phyloP scores from a whole-genome alignment of 805 yeast species.

The Ogataea paradorogensis region DNA sequence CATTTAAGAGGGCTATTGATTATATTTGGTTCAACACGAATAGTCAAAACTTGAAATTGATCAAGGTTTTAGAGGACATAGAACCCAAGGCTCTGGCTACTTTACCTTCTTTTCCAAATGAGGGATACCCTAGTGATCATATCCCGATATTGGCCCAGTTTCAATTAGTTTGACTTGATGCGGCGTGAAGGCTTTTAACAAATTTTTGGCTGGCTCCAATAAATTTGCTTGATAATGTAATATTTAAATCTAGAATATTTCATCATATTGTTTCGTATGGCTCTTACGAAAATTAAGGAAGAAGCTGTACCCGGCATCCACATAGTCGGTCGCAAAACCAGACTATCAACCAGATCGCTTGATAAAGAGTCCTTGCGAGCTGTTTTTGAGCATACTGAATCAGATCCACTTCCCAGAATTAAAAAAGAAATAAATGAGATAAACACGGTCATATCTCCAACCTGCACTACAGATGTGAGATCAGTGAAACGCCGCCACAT shows the following conservation, averaged over 20 bases:
- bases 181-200: background rate
- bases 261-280: background rate
- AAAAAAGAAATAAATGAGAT: slow-evolving; percentile 1
- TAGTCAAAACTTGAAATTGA: slow-evolving; percentile 35
- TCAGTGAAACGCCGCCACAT: background rate
- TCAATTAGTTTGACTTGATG: slow-evolving; percentile 1
- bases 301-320: background rate
- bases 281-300: background rate
- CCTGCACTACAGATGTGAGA: background rate
- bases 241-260: background rate
- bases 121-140: slow-evolving; percentile 55
- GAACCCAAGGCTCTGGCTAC: slow-evolving; percentile 34
- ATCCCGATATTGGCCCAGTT: slow-evolving; percentile 30
- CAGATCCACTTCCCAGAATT: background rate
- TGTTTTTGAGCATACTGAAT: background rate
- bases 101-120: slow-evolving; percentile 47
- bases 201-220: background rate
- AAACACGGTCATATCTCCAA: background rate
- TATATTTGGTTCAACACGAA: slow-evolving; percentile 52
- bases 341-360: background rate
- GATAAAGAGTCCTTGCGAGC: background rate
- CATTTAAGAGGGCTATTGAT: slow-evolving; percentile 52
- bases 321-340: background rate
- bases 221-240: background rate
- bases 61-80: slow-evolving; percentile 52